Evolutionary conservation across 2,329 filamentous ascomycete species (phyloP).

Genomic region (Phaeophleospora eucalypticola): DNA sequence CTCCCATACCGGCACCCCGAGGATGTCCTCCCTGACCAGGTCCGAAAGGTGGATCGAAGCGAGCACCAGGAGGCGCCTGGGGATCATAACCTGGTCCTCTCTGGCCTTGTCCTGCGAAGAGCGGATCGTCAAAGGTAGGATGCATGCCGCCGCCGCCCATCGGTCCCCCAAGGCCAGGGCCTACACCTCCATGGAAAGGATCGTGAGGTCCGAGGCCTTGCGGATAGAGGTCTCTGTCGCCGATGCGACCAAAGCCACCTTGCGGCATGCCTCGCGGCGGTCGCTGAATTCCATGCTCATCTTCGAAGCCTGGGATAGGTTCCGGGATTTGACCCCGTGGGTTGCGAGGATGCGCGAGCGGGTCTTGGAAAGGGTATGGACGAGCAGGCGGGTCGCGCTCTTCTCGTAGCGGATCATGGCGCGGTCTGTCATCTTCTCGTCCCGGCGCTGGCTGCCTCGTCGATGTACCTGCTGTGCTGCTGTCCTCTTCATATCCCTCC

Average conservation of each 20-base stretch:
- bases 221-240: conserved; percentile 83
- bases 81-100: conserved; percentile 57
- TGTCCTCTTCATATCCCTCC: conserved; percentile 67
- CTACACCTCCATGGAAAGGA: conserved; percentile 63
- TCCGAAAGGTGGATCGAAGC: conserved; percentile 84
- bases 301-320: conserved; percentile 84
- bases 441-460: conserved; percentile 19
- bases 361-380: conserved; percentile 58
- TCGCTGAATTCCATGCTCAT: conserved; percentile 78
- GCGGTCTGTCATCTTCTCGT: conserved; percentile 31
- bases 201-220: conserved; percentile 81
- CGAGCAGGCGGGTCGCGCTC: conserved; percentile 58
- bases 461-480: conserved; percentile 15
- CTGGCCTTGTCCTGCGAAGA: conserved; percentile 60
- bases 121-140: conserved; percentile 86
- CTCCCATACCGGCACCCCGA: conserved; percentile 42
- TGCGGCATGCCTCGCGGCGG: conserved; percentile 51
- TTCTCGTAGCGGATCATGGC: conserved; percentile 48
- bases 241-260: conserved; percentile 54
- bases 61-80: conserved; percentile 77
- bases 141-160: conserved; percentile 76
- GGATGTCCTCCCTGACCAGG: conserved; percentile 56
- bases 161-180: conserved; percentile 52
- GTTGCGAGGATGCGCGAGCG: conserved; percentile 53
- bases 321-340: conserved; percentile 62